These are phyloP conservation scores for Botrytis squamosa DNA, from an alignment of 2,329 filamentous ascomycete genomes.

Conservation along the genomic window DNA sequence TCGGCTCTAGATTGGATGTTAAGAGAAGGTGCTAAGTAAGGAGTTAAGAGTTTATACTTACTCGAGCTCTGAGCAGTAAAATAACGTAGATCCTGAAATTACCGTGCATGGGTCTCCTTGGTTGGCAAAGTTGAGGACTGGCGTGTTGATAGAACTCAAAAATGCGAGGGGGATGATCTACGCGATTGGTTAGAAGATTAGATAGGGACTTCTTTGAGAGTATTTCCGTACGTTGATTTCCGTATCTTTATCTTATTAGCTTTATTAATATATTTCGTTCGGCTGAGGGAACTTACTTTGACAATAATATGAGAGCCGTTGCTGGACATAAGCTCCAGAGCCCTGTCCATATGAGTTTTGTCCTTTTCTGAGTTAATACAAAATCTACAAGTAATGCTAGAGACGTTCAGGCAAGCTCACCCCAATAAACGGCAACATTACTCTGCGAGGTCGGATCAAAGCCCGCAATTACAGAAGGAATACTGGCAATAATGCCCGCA, in stretches of 20 bases:
- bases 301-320: constrained; percentile 58
- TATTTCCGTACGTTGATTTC: constrained; percentile 46
- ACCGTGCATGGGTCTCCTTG: constrained; percentile 59
- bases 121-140: constrained; percentile 63
- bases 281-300: constrained; percentile 45
- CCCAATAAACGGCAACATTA: constrained; percentile 69
- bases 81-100: constrained; percentile 56
- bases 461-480: constrained; percentile 41
- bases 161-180: constrained; percentile 66
- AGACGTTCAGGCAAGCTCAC: constrained; percentile 39
- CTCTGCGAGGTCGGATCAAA: constrained; percentile 46
- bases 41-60: constrained; percentile 42
- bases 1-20: constrained; percentile 40
- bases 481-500: constrained; percentile 36
- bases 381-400: background rate
- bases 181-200: constrained; percentile 24
- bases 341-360: constrained; percentile 60
- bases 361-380: constrained; percentile 37
- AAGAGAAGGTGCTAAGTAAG: background rate
- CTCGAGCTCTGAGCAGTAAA: constrained; percentile 65
- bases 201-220: background rate
- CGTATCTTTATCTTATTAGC: constrained; percentile 39
- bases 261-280: constrained; percentile 14
- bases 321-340: constrained; percentile 48
- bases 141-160: constrained; percentile 54